Conservation (phyloP, 2,329 filamentous ascomycete genomes). For the Apiospora sp. region DNA sequence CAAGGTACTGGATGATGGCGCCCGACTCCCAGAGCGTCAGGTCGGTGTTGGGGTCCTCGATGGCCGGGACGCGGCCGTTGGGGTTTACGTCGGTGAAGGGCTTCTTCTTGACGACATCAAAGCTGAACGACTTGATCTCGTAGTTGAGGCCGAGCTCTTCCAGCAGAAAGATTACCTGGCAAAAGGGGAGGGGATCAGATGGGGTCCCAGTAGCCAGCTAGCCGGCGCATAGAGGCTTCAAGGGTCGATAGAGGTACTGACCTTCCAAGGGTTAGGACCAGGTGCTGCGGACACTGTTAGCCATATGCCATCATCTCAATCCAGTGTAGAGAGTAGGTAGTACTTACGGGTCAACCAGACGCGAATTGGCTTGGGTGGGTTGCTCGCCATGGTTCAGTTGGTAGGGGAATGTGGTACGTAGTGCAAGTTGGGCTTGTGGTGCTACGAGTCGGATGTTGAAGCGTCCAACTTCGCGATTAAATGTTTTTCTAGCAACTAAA, state of each 20-base stretch:
- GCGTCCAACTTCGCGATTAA: neutral
- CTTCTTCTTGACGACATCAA: constrained; percentile 40
- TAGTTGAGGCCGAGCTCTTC: constrained; percentile 42
- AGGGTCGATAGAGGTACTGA: neutral
- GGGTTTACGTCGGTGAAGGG: constrained; percentile 37
- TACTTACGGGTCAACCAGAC: neutral
- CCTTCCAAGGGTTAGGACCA: neutral
- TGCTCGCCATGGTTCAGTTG: neutral
- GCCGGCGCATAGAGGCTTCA: neutral
- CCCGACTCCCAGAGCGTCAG: constrained; percentile 29
- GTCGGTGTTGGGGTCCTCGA: constrained; percentile 28
- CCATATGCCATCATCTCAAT: neutral
- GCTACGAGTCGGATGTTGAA: neutral
- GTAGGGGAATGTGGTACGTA: neutral
- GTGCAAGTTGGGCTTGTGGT: neutral
- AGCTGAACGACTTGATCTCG: constrained; percentile 31
- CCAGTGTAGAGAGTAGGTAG: neutral
- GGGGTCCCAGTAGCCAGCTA: neutral
- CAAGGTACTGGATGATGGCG: constrained; percentile 25
- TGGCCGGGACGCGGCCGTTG: constrained; percentile 27
- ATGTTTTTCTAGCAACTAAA: neutral
- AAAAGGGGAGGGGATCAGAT: neutral
- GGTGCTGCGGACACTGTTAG: neutral
- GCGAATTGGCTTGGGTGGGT: neutral
- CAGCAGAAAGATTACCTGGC: constrained; percentile 40